phyloP scores from a whole-genome alignment of 177 flowering plant species.

The Vitis hybrid region DNA sequence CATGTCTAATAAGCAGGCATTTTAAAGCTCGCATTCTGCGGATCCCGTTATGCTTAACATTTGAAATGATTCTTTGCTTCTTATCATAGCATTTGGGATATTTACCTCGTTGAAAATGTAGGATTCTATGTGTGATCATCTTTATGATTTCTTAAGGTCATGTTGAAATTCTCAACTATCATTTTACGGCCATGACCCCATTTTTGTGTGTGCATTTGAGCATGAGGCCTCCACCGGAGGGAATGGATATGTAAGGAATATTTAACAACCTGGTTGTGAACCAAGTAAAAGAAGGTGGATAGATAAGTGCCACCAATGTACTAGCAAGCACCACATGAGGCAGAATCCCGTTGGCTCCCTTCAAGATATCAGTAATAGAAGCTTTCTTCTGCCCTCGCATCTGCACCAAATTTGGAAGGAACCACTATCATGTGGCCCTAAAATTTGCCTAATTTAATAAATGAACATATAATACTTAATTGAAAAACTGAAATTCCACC shows the following conservation, averaged over 20 bases:
- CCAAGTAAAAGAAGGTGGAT: conserved; percentile 98
- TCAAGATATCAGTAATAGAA: conserved; percentile 50
- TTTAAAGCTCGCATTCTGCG: neutral
- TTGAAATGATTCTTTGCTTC: neutral
- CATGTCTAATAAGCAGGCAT: no score
- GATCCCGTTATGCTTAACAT: neutral
- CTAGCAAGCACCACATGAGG: conserved; percentile 88
- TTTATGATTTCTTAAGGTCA: no score
- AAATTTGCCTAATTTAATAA: no score
- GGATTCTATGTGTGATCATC: no score
- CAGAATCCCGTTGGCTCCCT: conserved; percentile 68
- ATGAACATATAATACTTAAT: no score
- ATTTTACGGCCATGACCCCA: neutral
- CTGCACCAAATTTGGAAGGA: conserved; percentile 27
- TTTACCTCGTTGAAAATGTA: no score
- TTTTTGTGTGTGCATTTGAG: neutral
- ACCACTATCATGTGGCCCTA: neutral
- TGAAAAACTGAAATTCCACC: no score
- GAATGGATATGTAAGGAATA: conserved; percentile 2
- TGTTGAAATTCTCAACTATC: no score
- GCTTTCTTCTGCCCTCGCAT: conserved; percentile 22
- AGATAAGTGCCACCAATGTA: conserved; percentile 81
- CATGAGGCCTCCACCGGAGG: no score
- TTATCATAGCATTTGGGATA: no score
- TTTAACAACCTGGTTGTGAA: conserved; percentile 77